Conservation (phyloP, 2,329 filamentous ascomycete genomes). For the Microdochium trichocladiopsis region DNA sequence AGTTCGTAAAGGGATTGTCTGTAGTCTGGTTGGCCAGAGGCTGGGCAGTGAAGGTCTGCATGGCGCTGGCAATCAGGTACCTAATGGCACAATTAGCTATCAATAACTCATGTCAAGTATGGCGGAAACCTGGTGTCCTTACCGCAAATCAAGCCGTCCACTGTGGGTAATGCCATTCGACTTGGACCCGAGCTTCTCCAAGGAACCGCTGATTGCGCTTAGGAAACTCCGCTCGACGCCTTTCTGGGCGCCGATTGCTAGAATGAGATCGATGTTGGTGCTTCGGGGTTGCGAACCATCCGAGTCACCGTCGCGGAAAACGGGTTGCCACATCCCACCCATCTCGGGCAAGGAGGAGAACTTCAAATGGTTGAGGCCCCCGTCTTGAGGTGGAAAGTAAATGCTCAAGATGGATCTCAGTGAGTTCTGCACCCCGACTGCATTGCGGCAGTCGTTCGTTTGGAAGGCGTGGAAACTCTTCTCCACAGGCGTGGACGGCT, state of each 20-base stretch:
- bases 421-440: slow-evolving; percentile 49
- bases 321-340: slow-evolving; percentile 43
- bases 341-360: slow-evolving; percentile 40
- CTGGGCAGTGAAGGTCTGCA: slow-evolving; percentile 50
- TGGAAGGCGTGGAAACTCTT: slow-evolving; percentile 38
- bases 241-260: slow-evolving; percentile 51
- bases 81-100: slow-evolving; percentile 22
- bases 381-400: slow-evolving; percentile 40
- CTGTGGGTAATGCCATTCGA: slow-evolving; percentile 41
- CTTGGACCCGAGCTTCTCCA: slow-evolving; percentile 49
- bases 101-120: background rate
- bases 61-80: slow-evolving; percentile 52
- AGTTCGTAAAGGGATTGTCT: slow-evolving; percentile 47
- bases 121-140: slow-evolving; percentile 11
- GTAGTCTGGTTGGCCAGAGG: slow-evolving; percentile 40
- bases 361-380: slow-evolving; percentile 39
- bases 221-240: slow-evolving; percentile 44
- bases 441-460: slow-evolving; percentile 32
- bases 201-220: slow-evolving; percentile 36
- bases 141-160: slow-evolving; percentile 54
- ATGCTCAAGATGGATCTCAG: slow-evolving; percentile 44
- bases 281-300: slow-evolving; percentile 20
- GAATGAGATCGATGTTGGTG: slow-evolving; percentile 46
- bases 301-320: slow-evolving; percentile 33
- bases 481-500: slow-evolving; percentile 15